A percentile compares a stretch with the other conserved stretches of the same genome.
These are phyloP conservation scores for Paxillus ammoniavirescens DNA, from an alignment of 768 basidiomycete species.

Conservation along the genomic window DNA sequence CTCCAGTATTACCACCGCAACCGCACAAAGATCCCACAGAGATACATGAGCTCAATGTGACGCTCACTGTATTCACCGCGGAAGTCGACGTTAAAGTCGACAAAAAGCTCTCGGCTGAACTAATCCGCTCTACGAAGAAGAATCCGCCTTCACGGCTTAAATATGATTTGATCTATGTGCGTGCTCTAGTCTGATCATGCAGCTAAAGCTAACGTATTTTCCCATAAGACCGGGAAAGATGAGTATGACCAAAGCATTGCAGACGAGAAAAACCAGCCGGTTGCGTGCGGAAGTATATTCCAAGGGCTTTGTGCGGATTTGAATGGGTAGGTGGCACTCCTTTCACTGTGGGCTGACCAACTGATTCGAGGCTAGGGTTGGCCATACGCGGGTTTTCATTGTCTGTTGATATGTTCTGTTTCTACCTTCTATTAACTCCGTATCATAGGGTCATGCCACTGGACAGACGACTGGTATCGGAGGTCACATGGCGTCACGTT, in stretches of 20 bases:
- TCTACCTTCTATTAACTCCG: conserved; percentile 2
- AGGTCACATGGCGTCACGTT: conserved; percentile 72
- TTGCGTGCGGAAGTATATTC: conserved; percentile 77
- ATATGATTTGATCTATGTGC: conserved; percentile 83
- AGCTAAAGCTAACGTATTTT: neutral
- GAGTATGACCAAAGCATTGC: conserved; percentile 73
- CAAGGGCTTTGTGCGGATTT: conserved; percentile 85
- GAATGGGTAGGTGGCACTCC: conserved; percentile 56
- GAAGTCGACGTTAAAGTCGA: conserved; percentile 59
- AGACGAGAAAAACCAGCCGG: conserved; percentile 58
- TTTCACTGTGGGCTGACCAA: conserved; percentile 22
- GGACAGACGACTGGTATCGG: conserved; percentile 87
- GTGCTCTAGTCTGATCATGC: conserved; percentile 17
- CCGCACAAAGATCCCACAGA: conserved; percentile 24
- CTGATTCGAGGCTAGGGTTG: conserved; percentile 42
- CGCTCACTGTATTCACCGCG: conserved; percentile 24
- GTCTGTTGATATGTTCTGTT: conserved; percentile 34
- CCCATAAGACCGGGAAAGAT: conserved; percentile 69
- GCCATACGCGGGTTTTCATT: conserved; percentile 81
- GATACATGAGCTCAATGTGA: conserved; percentile 14
- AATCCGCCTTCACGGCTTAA: conserved; percentile 74
- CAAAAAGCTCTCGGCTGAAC: conserved; percentile 65
- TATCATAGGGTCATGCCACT: conserved; percentile 79
- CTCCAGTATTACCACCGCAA: conserved; percentile 7
- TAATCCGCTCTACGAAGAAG: conserved; percentile 94